Evolutionary conservation across 345 rosid genomes (phyloP).

Genomic region (Citrus sp.): DNA sequence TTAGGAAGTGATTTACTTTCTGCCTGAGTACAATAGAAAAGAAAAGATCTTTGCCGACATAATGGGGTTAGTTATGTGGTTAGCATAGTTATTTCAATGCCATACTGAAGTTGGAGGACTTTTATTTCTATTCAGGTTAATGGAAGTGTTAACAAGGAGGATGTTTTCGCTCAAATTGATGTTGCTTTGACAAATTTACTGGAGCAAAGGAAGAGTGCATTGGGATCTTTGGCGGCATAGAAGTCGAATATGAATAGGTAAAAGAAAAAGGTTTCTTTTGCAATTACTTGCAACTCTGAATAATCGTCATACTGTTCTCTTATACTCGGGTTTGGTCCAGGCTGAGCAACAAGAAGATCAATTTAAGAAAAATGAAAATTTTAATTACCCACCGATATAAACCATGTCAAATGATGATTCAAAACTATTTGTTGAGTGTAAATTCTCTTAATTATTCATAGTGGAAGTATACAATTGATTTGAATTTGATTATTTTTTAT

Average conservation of each 20-base stretch:
- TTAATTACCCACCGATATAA: neutral
- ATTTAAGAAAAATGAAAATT: neutral
- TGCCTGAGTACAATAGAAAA: neutral
- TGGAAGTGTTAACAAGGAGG: constrained; percentile 54
- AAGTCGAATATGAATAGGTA: neutral
- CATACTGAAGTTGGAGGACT: neutral
- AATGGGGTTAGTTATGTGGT: neutral
- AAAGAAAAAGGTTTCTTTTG: neutral
- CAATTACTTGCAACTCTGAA: neutral
- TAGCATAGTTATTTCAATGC: neutral
- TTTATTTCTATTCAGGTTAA: constrained; percentile 44
- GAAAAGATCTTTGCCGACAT: too few species aligned
- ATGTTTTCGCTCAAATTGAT: constrained; percentile 56
- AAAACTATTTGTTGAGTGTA: neutral
- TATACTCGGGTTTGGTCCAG: neutral
- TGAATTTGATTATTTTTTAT: neutral
- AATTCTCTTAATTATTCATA: neutral
- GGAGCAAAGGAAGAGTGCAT: constrained; percentile 32
- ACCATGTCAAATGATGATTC: neutral
- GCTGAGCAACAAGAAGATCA: neutral
- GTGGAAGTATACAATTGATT: neutral
- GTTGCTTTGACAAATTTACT: constrained; percentile 42
- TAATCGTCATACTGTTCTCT: neutral
- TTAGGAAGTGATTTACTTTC: neutral
- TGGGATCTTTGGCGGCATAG: constrained; percentile 38